Conservation (phyloP, 139 green algal genomes). For the Coccomyxa sp. region DNA sequence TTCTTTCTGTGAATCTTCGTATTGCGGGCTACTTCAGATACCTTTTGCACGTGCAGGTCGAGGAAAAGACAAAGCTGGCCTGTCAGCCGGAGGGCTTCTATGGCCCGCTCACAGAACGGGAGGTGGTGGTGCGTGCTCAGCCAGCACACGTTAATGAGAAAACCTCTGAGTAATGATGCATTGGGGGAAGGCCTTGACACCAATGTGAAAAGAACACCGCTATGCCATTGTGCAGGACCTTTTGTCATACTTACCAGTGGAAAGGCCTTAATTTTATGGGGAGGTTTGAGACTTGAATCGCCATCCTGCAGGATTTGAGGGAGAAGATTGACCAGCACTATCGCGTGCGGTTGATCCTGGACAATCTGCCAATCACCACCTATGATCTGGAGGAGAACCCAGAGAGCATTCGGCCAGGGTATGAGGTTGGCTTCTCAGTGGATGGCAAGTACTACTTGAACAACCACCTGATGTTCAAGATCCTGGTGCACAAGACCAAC, state of each 20-base stretch:
- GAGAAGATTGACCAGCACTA: conserved; percentile 82
- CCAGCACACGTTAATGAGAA: background rate
- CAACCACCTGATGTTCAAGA: conserved; percentile 95
- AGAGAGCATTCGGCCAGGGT: conserved; percentile 62
- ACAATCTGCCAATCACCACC: conserved; percentile 94
- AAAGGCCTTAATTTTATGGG: no score
- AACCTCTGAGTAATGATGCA: background rate
- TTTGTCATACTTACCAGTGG: no score
- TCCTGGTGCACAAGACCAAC: conserved; percentile 83
- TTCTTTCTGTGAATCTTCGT: background rate
- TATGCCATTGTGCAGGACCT: no score
- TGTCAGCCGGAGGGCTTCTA: conserved; percentile 50
- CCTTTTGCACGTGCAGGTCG: conserved; percentile 25
- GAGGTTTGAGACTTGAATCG: no score
- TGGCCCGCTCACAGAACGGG: conserved; percentile 39
- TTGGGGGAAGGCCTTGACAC: no score
- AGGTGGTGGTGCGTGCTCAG: conserved; percentile 48
- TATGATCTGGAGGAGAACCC: conserved; percentile 72
- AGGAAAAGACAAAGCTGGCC: conserved; percentile 47
- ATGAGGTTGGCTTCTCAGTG: conserved; percentile 73
- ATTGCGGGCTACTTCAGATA: background rate
- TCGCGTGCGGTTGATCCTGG: conserved; percentile 87
- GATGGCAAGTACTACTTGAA: conserved; percentile 79
- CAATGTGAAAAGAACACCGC: no score
- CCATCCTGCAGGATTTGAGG: conserved; percentile 45